phyloP scores from a whole-genome alignment of 306 rosid genomes.

The Rosa lucieae region DNA sequence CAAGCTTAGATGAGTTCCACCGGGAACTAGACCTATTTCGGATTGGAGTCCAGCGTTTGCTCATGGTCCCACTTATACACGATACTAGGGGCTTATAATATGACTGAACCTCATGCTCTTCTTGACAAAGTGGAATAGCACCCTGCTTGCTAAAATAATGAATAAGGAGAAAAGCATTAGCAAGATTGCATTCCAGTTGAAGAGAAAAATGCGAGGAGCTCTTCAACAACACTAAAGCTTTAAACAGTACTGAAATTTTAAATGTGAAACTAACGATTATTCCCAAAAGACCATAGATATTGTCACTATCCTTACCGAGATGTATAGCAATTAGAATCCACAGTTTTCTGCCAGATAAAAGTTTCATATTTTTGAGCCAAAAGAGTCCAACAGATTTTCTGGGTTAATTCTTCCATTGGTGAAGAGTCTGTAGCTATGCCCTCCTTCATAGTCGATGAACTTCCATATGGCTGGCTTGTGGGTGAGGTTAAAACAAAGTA shows the following conservation, averaged over 20 bases:
- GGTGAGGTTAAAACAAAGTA: slow-evolving; percentile 93
- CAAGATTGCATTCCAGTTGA: slow-evolving; percentile 16
- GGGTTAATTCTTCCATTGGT: slow-evolving; percentile 69
- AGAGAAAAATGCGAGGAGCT: slow-evolving; percentile 14
- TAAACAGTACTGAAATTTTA: neutral
- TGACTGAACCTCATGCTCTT: slow-evolving; percentile 50
- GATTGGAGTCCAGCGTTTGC: slow-evolving; percentile 85
- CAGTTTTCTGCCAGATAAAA: slow-evolving; percentile 90
- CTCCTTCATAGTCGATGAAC: slow-evolving; percentile 58
- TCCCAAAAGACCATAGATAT: neutral
- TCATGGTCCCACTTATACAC: slow-evolving; percentile 80
- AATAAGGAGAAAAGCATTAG: slow-evolving; percentile 11
- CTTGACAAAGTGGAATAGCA: slow-evolving; percentile 67
- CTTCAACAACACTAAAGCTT: slow-evolving; percentile 19
- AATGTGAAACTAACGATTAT: neutral
- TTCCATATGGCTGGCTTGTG: slow-evolving; percentile 55
- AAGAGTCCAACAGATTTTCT: slow-evolving; percentile 85
- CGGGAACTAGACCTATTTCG: slow-evolving; percentile 71
- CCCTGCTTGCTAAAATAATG: slow-evolving; percentile 57
- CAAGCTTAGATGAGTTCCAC: slow-evolving; percentile 63
- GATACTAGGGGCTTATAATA: slow-evolving; percentile 78
- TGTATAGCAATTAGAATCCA: slow-evolving; percentile 61
- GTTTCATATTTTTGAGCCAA: slow-evolving; percentile 91
- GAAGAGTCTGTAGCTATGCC: slow-evolving; percentile 38
- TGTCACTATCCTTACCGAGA: slow-evolving; percentile 64